Percentiles rank a stretch among this genome's conserved stretches.
These are phyloP conservation scores for Saitozyma podzolica DNA, from an alignment of 768 basidiomycete species.

Conservation along the genomic window DNA sequence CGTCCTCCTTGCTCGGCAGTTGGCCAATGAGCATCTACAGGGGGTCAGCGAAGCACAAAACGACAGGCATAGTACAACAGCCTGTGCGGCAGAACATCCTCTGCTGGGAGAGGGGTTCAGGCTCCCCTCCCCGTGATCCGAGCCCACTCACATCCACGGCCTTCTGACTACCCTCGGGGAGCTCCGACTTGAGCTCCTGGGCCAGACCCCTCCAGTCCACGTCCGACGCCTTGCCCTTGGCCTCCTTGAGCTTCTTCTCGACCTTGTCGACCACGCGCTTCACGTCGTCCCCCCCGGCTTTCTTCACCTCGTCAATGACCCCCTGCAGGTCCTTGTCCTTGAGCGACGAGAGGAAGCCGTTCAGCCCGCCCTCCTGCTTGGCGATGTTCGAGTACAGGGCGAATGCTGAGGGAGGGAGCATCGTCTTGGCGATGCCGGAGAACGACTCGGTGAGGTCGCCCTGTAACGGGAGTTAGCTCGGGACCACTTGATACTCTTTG, in stretches of 20 bases:
- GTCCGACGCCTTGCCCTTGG: constrained; percentile 43
- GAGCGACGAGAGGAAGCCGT: constrained; percentile 42
- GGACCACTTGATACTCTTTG: background rate
- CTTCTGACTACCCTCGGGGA: constrained; percentile 42
- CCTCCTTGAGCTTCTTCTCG: constrained; percentile 46
- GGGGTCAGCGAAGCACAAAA: background rate
- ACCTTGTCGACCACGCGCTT: constrained; percentile 46
- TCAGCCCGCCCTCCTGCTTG: constrained; percentile 39
- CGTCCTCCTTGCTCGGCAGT: constrained; percentile 39
- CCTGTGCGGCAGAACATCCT: too few relatives aligned
- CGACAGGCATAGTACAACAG: too few relatives aligned
- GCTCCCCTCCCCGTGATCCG: background rate
- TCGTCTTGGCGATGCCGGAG: constrained; percentile 21
- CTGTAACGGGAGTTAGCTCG: background rate
- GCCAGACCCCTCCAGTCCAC: constrained; percentile 49
- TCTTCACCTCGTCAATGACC: constrained; percentile 47
- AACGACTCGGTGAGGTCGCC: background rate
- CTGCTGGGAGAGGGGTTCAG: too few relatives aligned
- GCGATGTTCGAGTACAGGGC: constrained; percentile 37
- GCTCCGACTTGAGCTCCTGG: constrained; percentile 41
- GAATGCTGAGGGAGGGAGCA: constrained; percentile 40
- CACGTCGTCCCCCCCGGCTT: constrained; percentile 46
- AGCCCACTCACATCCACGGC: constrained; percentile 39
- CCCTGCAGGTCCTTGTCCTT: constrained; percentile 45
- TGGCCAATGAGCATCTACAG: constrained; percentile 34